A percentile compares a stretch with the other conserved stretches of the same genome.
Conservation (phyloP, 2,329 filamentous ascomycete species). For the Penicillium griseofulvum region DNA sequence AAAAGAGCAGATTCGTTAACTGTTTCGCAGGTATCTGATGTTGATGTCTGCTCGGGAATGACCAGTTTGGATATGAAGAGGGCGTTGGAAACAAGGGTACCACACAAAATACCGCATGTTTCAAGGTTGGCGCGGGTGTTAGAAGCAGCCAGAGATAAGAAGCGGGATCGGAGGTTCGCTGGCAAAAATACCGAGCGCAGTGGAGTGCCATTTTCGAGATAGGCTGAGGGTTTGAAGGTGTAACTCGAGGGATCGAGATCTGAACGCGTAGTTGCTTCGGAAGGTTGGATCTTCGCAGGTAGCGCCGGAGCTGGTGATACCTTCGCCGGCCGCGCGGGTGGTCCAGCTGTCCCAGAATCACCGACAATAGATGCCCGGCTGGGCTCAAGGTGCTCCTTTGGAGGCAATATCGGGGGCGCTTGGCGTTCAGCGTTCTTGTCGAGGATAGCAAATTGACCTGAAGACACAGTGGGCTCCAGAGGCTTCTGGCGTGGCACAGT, state of each 20-base stretch:
- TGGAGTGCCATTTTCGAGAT: conserved; percentile 83
- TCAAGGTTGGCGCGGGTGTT: conserved; percentile 84
- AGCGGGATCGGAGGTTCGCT: conserved; percentile 66
- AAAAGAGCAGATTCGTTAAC: conserved; percentile 81
- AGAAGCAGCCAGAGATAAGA: conserved; percentile 68
- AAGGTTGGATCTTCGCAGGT: conserved; percentile 26
- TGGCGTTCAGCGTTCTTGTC: conserved; percentile 19
- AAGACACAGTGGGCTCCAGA: conserved; percentile 22
- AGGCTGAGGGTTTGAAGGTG: conserved; percentile 79
- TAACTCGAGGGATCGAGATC: conserved; percentile 55
- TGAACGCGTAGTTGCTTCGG: conserved; percentile 15
- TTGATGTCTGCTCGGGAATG: conserved; percentile 86
- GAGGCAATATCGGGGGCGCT: conserved; percentile 39
- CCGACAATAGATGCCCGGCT: conserved; percentile 17
- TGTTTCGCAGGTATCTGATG: conserved; percentile 91
- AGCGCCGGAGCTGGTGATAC: conserved; percentile 24
- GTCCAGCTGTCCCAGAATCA: conserved; percentile 4
- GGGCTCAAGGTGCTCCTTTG: conserved; percentile 32
- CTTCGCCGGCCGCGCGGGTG: conserved; percentile 26
- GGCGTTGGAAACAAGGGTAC: conserved; percentile 86
- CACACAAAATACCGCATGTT: conserved; percentile 92
- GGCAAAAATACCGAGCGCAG: conserved; percentile 88
- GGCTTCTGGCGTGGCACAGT: conserved; percentile 40
- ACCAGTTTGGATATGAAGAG: conserved; percentile 86
- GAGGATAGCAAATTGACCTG: conserved; percentile 17